Conservation (phyloP, 2,329 filamentous ascomycete genomes). For the Aspergillus texensis region DNA sequence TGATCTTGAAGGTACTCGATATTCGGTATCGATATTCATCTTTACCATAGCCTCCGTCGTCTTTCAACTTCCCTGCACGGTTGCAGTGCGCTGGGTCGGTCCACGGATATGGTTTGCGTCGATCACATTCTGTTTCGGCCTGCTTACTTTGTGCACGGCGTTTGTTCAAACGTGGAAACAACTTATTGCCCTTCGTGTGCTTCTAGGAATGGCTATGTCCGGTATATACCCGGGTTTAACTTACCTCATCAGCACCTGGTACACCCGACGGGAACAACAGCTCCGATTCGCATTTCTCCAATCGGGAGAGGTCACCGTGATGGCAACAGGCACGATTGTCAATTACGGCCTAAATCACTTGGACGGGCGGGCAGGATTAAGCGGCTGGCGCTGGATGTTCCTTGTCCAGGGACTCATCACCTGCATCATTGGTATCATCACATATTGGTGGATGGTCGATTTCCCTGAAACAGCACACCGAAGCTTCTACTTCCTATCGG, state of each 20-base stretch:
- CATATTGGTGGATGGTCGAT: constrained; percentile 72
- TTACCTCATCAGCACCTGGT: constrained; percentile 59
- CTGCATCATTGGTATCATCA: constrained; percentile 59
- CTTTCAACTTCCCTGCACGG: constrained; percentile 69
- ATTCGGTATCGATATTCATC: constrained; percentile 72
- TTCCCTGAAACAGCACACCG: constrained; percentile 64
- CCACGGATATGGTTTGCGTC: constrained; percentile 64
- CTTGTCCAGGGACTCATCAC: constrained; percentile 67
- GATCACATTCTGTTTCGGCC: constrained; percentile 63
- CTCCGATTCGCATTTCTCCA: constrained; percentile 67
- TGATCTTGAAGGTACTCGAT: constrained; percentile 65
- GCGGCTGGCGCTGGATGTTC: constrained; percentile 72
- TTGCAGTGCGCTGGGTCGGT: constrained; percentile 66
- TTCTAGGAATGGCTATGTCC: constrained; percentile 66
- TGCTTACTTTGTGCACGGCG: constrained; percentile 69
- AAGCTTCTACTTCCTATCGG: constrained; percentile 61
- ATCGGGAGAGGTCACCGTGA: constrained; percentile 64
- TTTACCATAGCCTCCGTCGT: constrained; percentile 70
- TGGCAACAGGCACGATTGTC: constrained; percentile 68
- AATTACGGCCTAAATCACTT: constrained; percentile 71
- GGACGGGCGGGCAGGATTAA: constrained; percentile 57
- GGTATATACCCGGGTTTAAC: constrained; percentile 50
- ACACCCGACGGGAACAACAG: constrained; percentile 66
- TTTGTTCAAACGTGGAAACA: constrained; percentile 69
- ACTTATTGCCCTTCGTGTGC: constrained; percentile 68